phyloP scores from a whole-genome alignment of 106 monocot genomes.

The Dendrobium nobile region DNA sequence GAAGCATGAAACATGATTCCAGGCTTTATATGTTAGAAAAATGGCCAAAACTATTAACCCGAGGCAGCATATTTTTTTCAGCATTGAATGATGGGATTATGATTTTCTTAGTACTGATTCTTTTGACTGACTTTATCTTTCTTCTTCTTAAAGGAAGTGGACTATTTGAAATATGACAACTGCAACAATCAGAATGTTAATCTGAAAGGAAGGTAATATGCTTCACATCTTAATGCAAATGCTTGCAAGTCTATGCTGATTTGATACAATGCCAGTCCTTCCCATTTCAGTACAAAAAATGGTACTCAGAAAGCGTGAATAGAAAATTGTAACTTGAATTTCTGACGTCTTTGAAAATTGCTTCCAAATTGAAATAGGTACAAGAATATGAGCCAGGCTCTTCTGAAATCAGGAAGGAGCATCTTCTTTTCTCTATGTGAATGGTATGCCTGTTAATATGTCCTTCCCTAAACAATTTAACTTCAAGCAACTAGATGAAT shows the following conservation, averaged over 20 bases:
- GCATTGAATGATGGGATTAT: neutral
- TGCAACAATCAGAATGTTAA: constrained; percentile 41
- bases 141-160: constrained; percentile 43
- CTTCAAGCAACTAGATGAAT: neutral
- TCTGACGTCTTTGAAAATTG: neutral
- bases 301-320: neutral
- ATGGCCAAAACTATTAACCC: neutral
- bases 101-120: neutral
- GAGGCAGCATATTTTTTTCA: neutral
- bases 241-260: neutral
- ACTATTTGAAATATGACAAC: constrained; percentile 93
- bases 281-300: neutral
- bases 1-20: neutral
- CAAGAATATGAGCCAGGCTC: constrained; percentile 65
- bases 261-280: neutral
- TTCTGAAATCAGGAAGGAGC: constrained; percentile 49
- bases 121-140: neutral
- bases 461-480: neutral
- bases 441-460: constrained; percentile 41
- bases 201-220: constrained; percentile 39
- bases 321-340: neutral
- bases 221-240: neutral
- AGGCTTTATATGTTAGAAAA: neutral
- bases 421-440: constrained; percentile 96
- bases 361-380: constrained; percentile 37